Evolutionary conservation across 257 asterid genomes (phyloP).

Genomic region (Lycium ferocissimum): DNA sequence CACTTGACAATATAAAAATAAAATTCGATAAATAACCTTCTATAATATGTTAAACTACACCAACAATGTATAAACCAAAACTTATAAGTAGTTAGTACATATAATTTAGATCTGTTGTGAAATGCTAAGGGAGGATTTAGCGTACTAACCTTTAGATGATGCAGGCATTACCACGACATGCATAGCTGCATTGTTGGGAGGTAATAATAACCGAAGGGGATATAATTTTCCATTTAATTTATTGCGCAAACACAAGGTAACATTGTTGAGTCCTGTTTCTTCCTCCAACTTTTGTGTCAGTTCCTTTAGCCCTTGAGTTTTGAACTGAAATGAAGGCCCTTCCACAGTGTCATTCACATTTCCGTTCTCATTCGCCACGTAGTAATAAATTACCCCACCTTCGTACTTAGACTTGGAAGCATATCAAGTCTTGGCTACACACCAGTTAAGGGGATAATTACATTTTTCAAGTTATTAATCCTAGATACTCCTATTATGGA

Average conservation of each 20-base stretch:
- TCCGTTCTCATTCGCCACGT: constrained; percentile 67
- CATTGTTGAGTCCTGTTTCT: constrained; percentile 65
- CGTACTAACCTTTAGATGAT: constrained; percentile 56
- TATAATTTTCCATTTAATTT: constrained; percentile 80
- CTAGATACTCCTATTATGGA: too few species aligned
- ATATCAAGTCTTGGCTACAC: constrained; percentile 60
- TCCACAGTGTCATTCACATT: constrained; percentile 69
- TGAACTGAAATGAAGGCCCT: constrained; percentile 63
- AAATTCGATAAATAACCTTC: background rate
- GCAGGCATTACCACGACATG: constrained; percentile 73
- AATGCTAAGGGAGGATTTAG: background rate
- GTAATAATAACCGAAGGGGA: constrained; percentile 87
- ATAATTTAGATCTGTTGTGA: too few species aligned
- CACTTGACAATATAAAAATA: background rate
- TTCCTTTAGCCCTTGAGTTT: constrained; percentile 65
- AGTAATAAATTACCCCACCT: constrained; percentile 69
- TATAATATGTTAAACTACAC: too few species aligned
- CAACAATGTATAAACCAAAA: too few species aligned
- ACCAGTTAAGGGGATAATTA: background rate
- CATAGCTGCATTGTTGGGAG: constrained; percentile 83
- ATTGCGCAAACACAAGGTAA: constrained; percentile 70
- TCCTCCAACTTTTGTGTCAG: constrained; percentile 60
- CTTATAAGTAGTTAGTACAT: too few species aligned
- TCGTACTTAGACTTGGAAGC: constrained; percentile 65
- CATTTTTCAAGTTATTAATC: too few species aligned